These are phyloP conservation scores for Xenosphaeropsis pyriputrescens DNA, from an alignment of 2,329 filamentous ascomycete species.

Conservation along the genomic window DNA sequence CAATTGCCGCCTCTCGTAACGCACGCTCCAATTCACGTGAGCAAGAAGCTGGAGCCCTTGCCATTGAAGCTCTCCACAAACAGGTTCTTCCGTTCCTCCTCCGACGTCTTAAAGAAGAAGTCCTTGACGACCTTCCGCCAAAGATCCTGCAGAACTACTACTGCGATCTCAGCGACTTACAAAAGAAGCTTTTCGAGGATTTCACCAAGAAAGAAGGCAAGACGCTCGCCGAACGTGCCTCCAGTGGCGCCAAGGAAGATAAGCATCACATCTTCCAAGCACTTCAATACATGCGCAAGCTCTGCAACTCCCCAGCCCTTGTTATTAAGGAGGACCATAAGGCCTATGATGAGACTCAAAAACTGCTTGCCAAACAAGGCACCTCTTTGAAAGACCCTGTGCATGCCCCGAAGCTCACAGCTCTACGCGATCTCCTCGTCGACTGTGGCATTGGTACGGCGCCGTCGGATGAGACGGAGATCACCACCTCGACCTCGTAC, in stretches of 20 bases:
- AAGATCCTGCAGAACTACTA: conserved; percentile 99
- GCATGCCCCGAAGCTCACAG: conserved; percentile 86
- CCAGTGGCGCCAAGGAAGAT: conserved; percentile 74
- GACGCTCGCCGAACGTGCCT: conserved; percentile 71
- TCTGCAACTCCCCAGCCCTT: conserved; percentile 93
- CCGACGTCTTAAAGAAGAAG: conserved; percentile 92
- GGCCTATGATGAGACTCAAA: conserved; percentile 78
- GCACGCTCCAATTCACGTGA: conserved; percentile 97
- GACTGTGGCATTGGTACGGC: conserved; percentile 92
- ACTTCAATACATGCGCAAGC: conserved; percentile 96
- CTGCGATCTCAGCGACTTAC: conserved; percentile 89
- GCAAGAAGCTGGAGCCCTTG: conserved; percentile 89
- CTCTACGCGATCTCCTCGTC: conserved; percentile 83
- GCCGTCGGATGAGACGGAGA: conserved; percentile 27
- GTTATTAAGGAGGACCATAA: conserved; percentile 92
- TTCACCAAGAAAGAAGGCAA: conserved; percentile 91
- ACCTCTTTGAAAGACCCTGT: conserved; percentile 71
- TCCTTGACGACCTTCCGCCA: conserved; percentile 86
- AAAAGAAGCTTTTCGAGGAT: conserved; percentile 90
- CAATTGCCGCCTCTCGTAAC: conserved; percentile 81
- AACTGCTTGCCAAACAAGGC: conserved; percentile 61
- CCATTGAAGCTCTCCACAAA: conserved; percentile 96
- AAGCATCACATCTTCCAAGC: conserved; percentile 99
- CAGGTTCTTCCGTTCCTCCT: conserved; percentile 94
- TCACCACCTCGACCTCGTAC: conserved; percentile 52